Evolutionary conservation across 257 asterid species (phyloP).

Genomic region (Solanum chilense): DNA sequence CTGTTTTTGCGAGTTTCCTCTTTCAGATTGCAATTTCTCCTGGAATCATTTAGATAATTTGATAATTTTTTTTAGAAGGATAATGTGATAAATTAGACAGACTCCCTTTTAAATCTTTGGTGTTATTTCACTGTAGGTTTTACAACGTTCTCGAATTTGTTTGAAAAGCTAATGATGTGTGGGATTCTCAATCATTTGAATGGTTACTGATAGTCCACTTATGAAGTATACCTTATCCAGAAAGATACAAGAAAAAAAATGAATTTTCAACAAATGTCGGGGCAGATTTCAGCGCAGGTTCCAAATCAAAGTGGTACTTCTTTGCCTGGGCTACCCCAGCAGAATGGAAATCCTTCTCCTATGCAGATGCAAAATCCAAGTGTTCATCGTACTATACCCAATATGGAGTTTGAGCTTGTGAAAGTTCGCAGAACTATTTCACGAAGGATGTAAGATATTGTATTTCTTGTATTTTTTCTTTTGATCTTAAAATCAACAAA

Average conservation of each 20-base stretch:
- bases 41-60: not conserved
- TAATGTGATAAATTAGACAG: not conserved
- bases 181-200: not conserved
- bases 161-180: not conserved
- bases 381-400: slow-evolving; percentile 26
- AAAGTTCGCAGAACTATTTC: slow-evolving; percentile 46
- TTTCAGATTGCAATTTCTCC: not conserved
- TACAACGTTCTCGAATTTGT: not conserved
- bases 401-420: slow-evolving; percentile 39
- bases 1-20: not conserved
- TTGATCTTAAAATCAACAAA: not conserved
- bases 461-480: not conserved
- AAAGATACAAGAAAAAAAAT: slow-evolving; percentile 15
- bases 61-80: not conserved
- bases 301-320: slow-evolving; percentile 43
- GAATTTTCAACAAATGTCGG: slow-evolving; percentile 59
- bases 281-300: slow-evolving; percentile 58
- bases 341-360: slow-evolving; percentile 48
- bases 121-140: not conserved
- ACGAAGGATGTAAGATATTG: slow-evolving; percentile 47
- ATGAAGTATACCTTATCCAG: not conserved
- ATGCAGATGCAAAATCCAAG: slow-evolving; percentile 62
- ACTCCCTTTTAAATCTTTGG: not conserved
- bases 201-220: not conserved
- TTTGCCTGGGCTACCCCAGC: slow-evolving; percentile 48